Conservation (phyloP, 768 basidiomycete species). For the Trametes punicea region DNA sequence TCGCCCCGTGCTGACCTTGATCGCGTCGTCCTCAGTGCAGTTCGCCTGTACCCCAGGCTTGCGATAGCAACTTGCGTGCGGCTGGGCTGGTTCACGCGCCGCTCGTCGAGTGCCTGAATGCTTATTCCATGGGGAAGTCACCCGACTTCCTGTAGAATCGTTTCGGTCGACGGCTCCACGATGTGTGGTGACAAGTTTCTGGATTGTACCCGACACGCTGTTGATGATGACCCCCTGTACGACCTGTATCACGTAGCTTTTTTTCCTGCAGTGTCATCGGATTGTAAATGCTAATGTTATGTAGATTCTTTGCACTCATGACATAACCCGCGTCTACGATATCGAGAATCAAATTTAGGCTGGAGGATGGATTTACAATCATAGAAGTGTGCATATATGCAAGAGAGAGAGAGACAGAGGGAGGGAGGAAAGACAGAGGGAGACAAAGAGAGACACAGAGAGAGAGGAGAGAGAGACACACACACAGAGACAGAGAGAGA, state of each 20-base stretch:
- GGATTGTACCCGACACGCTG: background rate
- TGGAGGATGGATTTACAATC: no score
- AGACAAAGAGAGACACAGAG: no score
- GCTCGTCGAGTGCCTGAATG: constrained; percentile 26
- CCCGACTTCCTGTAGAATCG: constrained; percentile 11
- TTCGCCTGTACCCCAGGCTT: constrained; percentile 18
- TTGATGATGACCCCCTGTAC: background rate
- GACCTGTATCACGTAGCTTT: background rate
- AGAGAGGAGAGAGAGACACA: no score
- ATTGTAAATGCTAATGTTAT: no score
- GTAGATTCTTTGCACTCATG: background rate
- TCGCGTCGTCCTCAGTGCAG: background rate
- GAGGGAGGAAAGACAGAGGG: no score
- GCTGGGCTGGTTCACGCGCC: constrained; percentile 24
- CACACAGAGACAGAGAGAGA: no score
- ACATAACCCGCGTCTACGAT: no score
- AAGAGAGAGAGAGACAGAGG: no score
- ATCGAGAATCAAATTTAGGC: no score
- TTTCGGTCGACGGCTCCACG: background rate
- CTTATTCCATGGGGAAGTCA: constrained; percentile 26
- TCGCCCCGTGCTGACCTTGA: background rate
- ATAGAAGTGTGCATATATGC: no score
- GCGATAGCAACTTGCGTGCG: constrained; percentile 21
- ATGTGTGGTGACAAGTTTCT: background rate
- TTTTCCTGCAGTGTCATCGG: background rate